Evolutionary conservation across 345 rosid species (phyloP), one percentile per base, ranked within the genome.

Genomic region (Clausena lansium): DNA sequence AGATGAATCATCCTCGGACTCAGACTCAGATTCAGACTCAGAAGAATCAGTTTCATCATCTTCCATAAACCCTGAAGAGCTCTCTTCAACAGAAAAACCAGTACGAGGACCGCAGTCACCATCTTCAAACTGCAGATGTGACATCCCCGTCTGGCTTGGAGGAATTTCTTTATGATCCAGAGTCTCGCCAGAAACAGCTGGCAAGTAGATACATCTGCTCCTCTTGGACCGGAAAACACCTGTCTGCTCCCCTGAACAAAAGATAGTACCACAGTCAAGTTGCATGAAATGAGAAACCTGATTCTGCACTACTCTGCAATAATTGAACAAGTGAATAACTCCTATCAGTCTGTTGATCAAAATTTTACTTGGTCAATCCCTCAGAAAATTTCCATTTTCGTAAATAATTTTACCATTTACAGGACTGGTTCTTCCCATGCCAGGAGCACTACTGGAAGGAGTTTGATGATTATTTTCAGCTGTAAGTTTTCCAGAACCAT

Each of bases 1-100:
- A 41, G 97, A 93, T 63, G 97, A 91, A 81, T 91, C 97, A 82
- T 91, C 84, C 75, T 88, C 89, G 36, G 87, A 86, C 22, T 73
- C 86, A 0, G 88, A 80, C 62, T 79, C 86, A 0, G 88, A 80
- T 58, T 79, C 86, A 36, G 93, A 87, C 77, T 84, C 95, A 41
- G 94, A 85, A 79, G 88, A 86, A 59, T 83, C 93, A 67, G 87
- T 84, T 80, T 84, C 95, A 76, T 65, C 75, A 78, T 84, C 91
- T 80, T 91, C 92, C 87, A 84, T 63, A 47, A 86, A 85, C 32
- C 87, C 91, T 61, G 89, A 87, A 75, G 88, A 77, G 77, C 82
- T 84, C 73, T 77, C 87, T 83, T 85, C 94, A 79, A 84, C 82
- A 66, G 84, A 73, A 27, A 83, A 79, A 72, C 81, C 81, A 69